A percentile compares a stretch with the other conserved stretches of the same genome.
Conservation (phyloP, 176 grass and related monocot species). For the Coix lacrymajobi region DNA sequence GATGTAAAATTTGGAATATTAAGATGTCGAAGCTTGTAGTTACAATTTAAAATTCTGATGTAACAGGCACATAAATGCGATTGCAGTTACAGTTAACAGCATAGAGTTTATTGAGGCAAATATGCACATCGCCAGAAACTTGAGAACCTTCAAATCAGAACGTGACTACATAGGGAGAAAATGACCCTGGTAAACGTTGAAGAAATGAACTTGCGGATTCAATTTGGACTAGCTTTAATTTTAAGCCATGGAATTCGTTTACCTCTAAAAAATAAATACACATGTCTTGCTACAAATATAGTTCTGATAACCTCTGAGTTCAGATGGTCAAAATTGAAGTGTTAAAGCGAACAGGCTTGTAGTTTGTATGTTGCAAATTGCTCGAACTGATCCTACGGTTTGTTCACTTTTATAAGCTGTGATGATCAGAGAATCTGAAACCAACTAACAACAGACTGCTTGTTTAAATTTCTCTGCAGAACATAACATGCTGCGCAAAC, state of each 20-base stretch:
- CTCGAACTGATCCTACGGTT: background rate
- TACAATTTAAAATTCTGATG: no score
- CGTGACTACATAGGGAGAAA: background rate
- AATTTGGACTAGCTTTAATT: background rate
- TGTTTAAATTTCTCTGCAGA: constrained; percentile 15
- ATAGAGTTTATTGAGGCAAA: background rate
- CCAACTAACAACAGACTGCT: background rate
- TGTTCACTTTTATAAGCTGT: background rate
- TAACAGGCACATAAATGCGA: no score
- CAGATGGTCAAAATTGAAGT: background rate
- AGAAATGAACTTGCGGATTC: background rate
- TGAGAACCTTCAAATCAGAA: background rate
- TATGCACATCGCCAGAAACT: background rate
- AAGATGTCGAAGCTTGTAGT: no score
- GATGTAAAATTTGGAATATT: no score
- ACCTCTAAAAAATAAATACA: no score
- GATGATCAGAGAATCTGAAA: background rate
- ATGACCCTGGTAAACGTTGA: background rate
- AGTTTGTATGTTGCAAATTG: background rate
- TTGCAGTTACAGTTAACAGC: no score
- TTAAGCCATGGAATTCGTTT: background rate
- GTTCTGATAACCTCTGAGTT: background rate
- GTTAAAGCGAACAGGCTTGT: background rate
- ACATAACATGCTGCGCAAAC: constrained; percentile 54
- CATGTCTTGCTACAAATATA: background rate